Evolutionary conservation across 306 rosid species (phyloP).

Genomic region (Neltuma alba): DNA sequence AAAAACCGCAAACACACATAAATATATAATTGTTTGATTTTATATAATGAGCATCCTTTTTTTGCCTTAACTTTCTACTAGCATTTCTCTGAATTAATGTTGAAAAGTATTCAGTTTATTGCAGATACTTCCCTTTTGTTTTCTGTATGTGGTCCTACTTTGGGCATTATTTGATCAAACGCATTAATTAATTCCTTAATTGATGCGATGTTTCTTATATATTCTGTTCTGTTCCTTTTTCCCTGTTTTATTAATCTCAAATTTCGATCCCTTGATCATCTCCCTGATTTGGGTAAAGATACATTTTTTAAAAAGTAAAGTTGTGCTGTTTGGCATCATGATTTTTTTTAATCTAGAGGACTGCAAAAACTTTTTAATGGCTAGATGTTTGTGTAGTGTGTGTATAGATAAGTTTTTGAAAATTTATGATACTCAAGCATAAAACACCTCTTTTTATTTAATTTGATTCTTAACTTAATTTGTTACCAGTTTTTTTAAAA

Average conservation of each 20-base stretch:
- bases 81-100: background rate
- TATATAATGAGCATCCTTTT: too few species aligned
- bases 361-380: background rate
- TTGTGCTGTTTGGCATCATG: background rate
- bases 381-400: background rate
- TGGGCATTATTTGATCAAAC: background rate
- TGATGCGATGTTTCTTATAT: background rate
- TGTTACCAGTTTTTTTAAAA: too few species aligned
- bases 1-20: too few species aligned
- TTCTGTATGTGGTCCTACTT: background rate
- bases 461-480: background rate
- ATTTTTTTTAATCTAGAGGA: background rate
- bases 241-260: background rate
- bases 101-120: background rate
- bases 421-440: background rate
- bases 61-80: too few species aligned
- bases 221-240: background rate
- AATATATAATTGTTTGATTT: background rate
- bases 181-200: background rate
- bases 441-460: background rate
- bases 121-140: background rate
- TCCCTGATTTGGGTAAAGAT: constrained; percentile 3
- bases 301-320: background rate
- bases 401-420: background rate
- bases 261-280: background rate